phyloP scores from a whole-genome alignment of 257 asterid genomes.

The Parsonsia alboflavescens region DNA sequence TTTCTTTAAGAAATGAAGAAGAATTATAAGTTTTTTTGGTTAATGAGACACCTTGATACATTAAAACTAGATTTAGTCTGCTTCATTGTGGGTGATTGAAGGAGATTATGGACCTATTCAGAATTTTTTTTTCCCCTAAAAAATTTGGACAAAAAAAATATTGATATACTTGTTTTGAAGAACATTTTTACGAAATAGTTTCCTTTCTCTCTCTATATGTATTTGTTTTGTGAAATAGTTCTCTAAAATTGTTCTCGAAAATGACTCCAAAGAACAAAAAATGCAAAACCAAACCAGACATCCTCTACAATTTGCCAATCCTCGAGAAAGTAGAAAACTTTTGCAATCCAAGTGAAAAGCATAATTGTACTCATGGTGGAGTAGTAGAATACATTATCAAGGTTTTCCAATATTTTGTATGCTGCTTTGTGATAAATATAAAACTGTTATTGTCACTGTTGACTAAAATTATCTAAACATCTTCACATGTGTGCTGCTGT shows the following conservation, averaged over 20 bases:
- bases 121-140: too few relatives aligned
- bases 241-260: too few relatives aligned
- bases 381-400: background rate
- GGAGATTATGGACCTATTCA: background rate
- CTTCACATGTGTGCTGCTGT: background rate
- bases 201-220: too few relatives aligned
- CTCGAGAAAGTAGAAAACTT: background rate
- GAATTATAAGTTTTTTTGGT: background rate
- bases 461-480: background rate
- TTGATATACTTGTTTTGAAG: too few relatives aligned
- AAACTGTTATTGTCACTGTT: background rate
- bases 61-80: background rate
- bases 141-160: too few relatives aligned
- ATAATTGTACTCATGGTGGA: too few relatives aligned
- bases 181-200: too few relatives aligned
- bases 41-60: background rate
- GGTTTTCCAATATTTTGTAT: background rate
- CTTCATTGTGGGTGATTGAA: background rate
- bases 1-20: background rate
- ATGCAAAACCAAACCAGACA: too few relatives aligned
- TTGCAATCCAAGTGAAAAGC: background rate
- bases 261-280: too few relatives aligned
- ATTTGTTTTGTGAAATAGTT: too few relatives aligned
- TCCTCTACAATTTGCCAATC: background rate
- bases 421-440: background rate